Evolutionary conservation across 2,329 filamentous ascomycete species (phyloP).

Genomic region (Cytospora paraplurivora): DNA sequence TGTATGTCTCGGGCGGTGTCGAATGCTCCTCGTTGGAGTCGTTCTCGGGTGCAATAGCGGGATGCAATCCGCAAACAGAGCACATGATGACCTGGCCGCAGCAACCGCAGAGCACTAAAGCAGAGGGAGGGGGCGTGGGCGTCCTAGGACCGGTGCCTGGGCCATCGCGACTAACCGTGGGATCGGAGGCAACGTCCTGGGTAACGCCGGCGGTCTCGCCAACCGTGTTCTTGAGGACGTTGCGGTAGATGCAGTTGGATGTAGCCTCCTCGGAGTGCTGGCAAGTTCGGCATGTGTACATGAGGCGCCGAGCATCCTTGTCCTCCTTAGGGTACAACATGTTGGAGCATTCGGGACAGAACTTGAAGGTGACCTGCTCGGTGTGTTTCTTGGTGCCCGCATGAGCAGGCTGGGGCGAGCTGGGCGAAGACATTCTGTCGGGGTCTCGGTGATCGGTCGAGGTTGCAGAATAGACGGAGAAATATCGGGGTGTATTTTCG

Average conservation of each 20-base stretch:
- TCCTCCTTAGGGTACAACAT: conserved; percentile 98
- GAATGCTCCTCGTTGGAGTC: conserved; percentile 27
- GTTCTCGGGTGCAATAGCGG: conserved; percentile 29
- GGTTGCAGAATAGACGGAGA: not conserved
- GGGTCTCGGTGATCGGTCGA: conserved; percentile 14
- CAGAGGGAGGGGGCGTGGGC: conserved; percentile 19
- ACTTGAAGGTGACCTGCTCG: conserved; percentile 92
- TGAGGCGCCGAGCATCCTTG: conserved; percentile 75
- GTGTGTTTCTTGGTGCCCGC: conserved; percentile 51
- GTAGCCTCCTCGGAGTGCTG: conserved; percentile 85
- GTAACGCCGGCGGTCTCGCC: conserved; percentile 97
- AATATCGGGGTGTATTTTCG: not conserved
- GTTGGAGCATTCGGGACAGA: conserved; percentile 99
- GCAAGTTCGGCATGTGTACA: conserved; percentile 96
- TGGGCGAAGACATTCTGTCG: conserved; percentile 58
- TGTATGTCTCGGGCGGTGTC: conserved; percentile 24
- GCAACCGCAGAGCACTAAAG: conserved; percentile 46
- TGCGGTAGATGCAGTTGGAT: conserved; percentile 92
- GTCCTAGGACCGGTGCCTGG: conserved; percentile 28
- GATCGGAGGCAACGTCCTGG: conserved; percentile 94
- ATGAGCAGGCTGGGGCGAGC: conserved; percentile 48
- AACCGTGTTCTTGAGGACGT: conserved; percentile 86
- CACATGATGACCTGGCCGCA: conserved; percentile 51
- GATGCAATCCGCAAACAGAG: conserved; percentile 40
- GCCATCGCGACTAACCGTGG: conserved; percentile 78